A percentile compares a stretch with the other conserved stretches of the same genome.
These are phyloP conservation scores for Dioscorea zingiberensis DNA, from an alignment of 106 monocot species.

Conservation along the genomic window DNA sequence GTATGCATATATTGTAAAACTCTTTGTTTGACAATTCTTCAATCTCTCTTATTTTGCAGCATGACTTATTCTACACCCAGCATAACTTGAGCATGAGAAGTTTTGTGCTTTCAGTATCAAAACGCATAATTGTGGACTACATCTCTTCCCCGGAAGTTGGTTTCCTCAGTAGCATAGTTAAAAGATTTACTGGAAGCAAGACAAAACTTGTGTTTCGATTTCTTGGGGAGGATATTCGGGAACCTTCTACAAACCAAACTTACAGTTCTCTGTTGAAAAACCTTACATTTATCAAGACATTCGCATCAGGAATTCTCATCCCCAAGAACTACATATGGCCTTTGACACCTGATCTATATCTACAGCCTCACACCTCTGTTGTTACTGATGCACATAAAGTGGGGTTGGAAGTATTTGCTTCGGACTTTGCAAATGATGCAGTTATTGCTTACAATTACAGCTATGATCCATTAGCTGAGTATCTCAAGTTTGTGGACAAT, in stretches of 20 bases:
- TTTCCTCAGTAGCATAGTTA: conserved; percentile 48
- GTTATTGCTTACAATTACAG: conserved; percentile 74
- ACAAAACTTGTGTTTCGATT: conserved; percentile 79
- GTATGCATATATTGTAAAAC: not conserved
- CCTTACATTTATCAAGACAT: conserved; percentile 73
- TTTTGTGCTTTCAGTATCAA: conserved; percentile 38
- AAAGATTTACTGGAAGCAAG: conserved; percentile 26
- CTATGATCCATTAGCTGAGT: conserved; percentile 71
- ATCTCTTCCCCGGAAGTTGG: conserved; percentile 73
- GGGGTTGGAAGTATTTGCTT: conserved; percentile 73
- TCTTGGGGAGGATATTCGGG: conserved; percentile 28
- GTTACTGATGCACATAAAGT: conserved; percentile 71
- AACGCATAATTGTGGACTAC: conserved; percentile 30
- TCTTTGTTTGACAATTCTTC: not conserved
- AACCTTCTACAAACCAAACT: conserved; percentile 71
- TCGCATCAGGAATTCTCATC: conserved; percentile 82
- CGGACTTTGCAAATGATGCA: conserved; percentile 76
- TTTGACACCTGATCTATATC: conserved; percentile 43
- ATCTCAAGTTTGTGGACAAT: conserved; percentile 57
- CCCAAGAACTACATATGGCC: conserved; percentile 91
- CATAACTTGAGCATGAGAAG: conserved; percentile 45
- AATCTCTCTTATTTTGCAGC: conserved; percentile 17
- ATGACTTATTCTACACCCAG: conserved; percentile 55
- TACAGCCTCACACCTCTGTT: conserved; percentile 43
- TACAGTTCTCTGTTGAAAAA: conserved; percentile 67